A percentile compares a stretch with the other conserved stretches of the same genome.
Conservation (phyloP, 768 basidiomycete genomes). For the Boletales sp. region DNA sequence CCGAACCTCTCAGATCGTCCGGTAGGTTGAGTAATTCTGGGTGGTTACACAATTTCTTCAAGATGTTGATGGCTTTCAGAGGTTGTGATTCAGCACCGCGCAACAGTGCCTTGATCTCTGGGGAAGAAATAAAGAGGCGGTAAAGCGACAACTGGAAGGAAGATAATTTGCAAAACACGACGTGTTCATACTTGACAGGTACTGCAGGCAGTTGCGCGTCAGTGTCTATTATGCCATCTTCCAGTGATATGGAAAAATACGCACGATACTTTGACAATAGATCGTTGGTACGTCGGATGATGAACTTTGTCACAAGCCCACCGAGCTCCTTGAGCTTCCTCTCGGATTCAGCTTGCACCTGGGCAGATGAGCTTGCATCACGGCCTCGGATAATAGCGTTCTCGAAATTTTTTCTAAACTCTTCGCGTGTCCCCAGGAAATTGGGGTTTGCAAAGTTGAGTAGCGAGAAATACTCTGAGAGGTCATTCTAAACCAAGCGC, state of each 20-base stretch:
- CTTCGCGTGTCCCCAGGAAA: conserved; percentile 81
- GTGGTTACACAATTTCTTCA: conserved; percentile 96
- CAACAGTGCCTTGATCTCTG: conserved; percentile 86
- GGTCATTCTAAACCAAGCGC: conserved; percentile 64
- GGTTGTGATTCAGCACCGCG: conserved; percentile 88
- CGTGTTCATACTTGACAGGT: conserved; percentile 98
- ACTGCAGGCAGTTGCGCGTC: conserved; percentile 46
- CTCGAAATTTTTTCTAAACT: conserved; percentile 96
- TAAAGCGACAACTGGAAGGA: conserved; percentile 83
- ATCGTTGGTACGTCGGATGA: conserved; percentile 93
- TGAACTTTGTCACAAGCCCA: conserved; percentile 84
- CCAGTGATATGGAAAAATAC: conserved; percentile 29
- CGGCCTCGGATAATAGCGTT: conserved; percentile 86
- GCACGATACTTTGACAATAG: conserved; percentile 89
- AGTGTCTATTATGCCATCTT: neutral
- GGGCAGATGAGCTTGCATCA: conserved; percentile 80
- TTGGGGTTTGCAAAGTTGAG: conserved; percentile 92
- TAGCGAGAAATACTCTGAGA: conserved; percentile 91
- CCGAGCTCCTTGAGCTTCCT: conserved; percentile 90
- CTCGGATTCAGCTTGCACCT: conserved; percentile 76
- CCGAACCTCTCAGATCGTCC: conserved; percentile 77
- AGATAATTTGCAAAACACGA: conserved; percentile 88
- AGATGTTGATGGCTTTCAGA: conserved; percentile 91
- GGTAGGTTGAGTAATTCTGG: conserved; percentile 88
- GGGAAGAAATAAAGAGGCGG: conserved; percentile 86